Percentiles rank a stretch among this genome's conserved stretches.
phyloP scores from a whole-genome alignment of 257 asterid species.

The Solanum phureja region DNA sequence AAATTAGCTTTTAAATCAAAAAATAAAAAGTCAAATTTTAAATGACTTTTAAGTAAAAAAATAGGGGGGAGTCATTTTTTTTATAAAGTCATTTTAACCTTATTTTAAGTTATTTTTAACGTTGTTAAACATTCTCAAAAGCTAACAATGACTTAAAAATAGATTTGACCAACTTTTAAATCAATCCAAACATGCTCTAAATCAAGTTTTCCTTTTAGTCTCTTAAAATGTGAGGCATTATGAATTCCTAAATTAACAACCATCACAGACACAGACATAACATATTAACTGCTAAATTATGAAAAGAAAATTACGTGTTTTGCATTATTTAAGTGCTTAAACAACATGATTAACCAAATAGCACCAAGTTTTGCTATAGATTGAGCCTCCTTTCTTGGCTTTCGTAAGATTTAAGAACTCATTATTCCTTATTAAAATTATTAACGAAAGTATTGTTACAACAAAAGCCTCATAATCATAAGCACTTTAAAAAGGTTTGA shows the following conservation, averaged over 20 bases:
- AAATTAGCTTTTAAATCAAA: no score
- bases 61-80: no score
- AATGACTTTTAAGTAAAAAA: no score
- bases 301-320: neutral
- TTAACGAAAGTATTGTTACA: neutral
- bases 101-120: no score
- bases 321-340: neutral
- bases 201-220: neutral
- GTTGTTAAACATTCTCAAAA: neutral
- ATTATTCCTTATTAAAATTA: neutral
- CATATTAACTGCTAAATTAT: neutral
- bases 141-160: neutral
- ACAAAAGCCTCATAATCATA: neutral
- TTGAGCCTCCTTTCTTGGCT: neutral
- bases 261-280: neutral
- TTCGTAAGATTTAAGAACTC: neutral
- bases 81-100: no score
- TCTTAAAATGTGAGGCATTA: neutral
- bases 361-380: neutral
- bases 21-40: no score
- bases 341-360: neutral
- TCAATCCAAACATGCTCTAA: no score
- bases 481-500: neutral
- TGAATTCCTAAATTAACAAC: neutral
- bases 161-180: neutral